phyloP scores from a whole-genome alignment of 2,329 filamentous ascomycete genomes.

The Fusarium udum region DNA sequence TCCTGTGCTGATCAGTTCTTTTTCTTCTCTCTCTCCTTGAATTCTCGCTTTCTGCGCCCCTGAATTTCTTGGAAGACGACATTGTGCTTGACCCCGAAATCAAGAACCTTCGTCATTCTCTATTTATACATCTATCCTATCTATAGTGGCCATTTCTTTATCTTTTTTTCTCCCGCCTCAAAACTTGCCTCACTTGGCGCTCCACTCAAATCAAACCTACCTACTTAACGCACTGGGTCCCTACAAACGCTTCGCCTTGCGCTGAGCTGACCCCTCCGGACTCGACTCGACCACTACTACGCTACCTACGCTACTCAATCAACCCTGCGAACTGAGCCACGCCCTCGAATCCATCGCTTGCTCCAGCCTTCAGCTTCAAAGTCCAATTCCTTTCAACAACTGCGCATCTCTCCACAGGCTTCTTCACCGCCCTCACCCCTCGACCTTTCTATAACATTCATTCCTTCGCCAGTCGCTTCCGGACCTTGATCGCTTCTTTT shows the following conservation, averaged over 20 bases:
- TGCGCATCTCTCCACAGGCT: slow-evolving; percentile 14
- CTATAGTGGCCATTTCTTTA: not conserved
- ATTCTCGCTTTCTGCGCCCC: slow-evolving; percentile 22
- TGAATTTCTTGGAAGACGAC: slow-evolving; percentile 25
- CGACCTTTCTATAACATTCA: slow-evolving; percentile 8
- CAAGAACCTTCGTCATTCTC: not conserved
- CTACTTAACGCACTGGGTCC: not conserved
- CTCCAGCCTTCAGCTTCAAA: slow-evolving; percentile 20
- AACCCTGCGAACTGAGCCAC: slow-evolving; percentile 24
- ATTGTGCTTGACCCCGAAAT: not conserved
- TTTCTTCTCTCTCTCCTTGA: slow-evolving; percentile 14
- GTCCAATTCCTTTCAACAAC: slow-evolving; percentile 25
- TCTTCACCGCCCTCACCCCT: slow-evolving; percentile 21
- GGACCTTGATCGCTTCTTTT: slow-evolving; percentile 6
- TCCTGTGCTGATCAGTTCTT: slow-evolving; percentile 29
- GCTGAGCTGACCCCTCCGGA: slow-evolving; percentile 15
- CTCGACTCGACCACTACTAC: not conserved
- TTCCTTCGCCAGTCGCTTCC: slow-evolving; percentile 29
- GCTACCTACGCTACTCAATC: not conserved
- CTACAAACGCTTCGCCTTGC: slow-evolving; percentile 29
- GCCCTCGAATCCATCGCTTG: slow-evolving; percentile 22
- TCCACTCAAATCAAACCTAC: slow-evolving; percentile 11
- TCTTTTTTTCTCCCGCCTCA: not conserved
- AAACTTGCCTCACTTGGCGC: not conserved
- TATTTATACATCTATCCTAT: not conserved